Percentiles rank a stretch among this genome's conserved stretches.
phyloP scores from a whole-genome alignment of 495 filamentous ascomycete genomes.

The Xylaria telfairii region DNA sequence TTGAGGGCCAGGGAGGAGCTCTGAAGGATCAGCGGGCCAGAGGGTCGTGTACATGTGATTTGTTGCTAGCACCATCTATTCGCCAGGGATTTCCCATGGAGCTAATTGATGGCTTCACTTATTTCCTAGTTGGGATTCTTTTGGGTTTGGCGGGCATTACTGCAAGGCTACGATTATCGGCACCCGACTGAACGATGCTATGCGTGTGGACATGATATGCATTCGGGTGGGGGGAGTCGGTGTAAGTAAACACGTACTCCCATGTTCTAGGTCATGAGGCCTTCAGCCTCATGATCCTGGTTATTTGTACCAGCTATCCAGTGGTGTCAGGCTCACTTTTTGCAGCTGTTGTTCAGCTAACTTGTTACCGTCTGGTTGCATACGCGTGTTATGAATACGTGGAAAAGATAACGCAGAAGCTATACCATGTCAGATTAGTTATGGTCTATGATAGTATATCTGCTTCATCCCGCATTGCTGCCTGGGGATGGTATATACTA shows the following conservation, averaged over 20 bases:
- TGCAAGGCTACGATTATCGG: background rate
- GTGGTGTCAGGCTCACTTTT: background rate
- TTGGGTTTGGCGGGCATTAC: background rate
- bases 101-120: background rate
- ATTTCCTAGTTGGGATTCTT: background rate
- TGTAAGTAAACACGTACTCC: background rate
- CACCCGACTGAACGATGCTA: background rate
- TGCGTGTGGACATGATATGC: background rate
- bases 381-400: background rate
- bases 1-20: background rate
- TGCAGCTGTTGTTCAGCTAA: background rate
- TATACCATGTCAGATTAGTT: background rate
- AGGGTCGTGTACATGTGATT: constrained; percentile 6
- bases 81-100: background rate
- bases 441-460: no score
- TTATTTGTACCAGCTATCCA: no score
- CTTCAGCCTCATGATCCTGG: background rate
- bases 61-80: background rate
- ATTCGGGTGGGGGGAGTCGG: background rate
- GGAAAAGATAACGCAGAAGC: background rate
- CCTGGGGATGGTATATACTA: no score
- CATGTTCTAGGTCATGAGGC: background rate
- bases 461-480: no score
- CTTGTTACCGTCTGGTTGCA: background rate
- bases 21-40: background rate